Percentiles rank a stretch among this genome's conserved stretches.
These are phyloP conservation scores for Tricholoma hemisulphureum DNA, from an alignment of 768 basidiomycete species.

Conservation along the genomic window DNA sequence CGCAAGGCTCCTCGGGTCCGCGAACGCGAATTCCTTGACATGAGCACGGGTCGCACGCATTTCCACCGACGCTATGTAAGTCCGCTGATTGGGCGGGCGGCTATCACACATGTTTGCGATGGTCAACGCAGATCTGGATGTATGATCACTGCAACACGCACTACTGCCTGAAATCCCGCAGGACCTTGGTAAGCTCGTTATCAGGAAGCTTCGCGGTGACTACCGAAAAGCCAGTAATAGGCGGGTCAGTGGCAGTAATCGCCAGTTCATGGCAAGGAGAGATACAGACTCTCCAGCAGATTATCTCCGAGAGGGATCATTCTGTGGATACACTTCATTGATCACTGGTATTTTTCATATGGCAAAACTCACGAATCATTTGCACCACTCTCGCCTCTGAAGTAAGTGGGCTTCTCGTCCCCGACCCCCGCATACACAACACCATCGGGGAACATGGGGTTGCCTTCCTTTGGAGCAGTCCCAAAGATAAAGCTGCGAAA, in stretches of 20 bases:
- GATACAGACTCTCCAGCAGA: constrained; percentile 22
- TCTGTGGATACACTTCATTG: constrained; percentile 4
- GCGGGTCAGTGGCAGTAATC: neutral
- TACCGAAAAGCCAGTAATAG: neutral
- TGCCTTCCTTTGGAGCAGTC: constrained; percentile 21
- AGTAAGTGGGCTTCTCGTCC: constrained; percentile 25
- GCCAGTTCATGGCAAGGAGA: no score
- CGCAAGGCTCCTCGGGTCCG: constrained; percentile 1
- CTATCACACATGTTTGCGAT: neutral
- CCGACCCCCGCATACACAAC: constrained; percentile 32
- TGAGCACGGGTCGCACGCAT: neutral
- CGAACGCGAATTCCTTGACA: constrained; percentile 3
- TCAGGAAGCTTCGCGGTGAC: constrained; percentile 21
- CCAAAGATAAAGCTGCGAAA: constrained; percentile 36
- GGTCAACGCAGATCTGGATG: neutral
- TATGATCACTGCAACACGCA: neutral
- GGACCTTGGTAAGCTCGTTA: constrained; percentile 27
- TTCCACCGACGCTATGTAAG: constrained; percentile 1
- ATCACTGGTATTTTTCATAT: no score
- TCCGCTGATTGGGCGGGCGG: constrained; percentile 7
- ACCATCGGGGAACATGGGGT: constrained; percentile 31
- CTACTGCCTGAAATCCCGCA: constrained; percentile 31
- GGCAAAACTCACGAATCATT: constrained; percentile 19
- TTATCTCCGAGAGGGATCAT: constrained; percentile 35
- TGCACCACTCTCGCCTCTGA: constrained; percentile 32